phyloP scores from a whole-genome alignment of 176 grass and related monocot species.

The Carex kokanica region DNA sequence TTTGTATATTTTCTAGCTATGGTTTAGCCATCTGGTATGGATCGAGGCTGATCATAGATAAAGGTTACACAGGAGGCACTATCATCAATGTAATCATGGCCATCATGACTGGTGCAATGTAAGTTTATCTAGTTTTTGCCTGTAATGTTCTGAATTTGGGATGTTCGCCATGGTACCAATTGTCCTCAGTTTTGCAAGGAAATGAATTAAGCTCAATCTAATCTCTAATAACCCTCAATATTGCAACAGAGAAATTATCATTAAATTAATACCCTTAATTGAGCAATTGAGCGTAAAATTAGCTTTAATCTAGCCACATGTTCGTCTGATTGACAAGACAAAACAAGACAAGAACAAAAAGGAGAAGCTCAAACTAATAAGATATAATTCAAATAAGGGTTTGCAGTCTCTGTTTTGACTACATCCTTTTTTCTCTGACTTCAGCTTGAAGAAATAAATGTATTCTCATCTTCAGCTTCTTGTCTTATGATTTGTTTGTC shows the following conservation, averaged over 20 bases:
- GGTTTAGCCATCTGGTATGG: conserved; percentile 67
- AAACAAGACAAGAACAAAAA: neutral
- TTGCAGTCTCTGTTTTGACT: neutral
- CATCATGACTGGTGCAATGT: conserved; percentile 74
- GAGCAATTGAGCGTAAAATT: neutral
- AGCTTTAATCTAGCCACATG: neutral
- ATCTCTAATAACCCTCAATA: neutral
- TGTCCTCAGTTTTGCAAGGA: neutral
- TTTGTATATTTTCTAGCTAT: conserved; percentile 65
- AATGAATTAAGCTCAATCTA: neutral
- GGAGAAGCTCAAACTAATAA: neutral
- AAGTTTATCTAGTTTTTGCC: conserved; percentile 32
- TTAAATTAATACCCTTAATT: conserved; percentile 1
- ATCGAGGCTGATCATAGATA: conserved; percentile 63
- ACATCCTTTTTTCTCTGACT: neutral
- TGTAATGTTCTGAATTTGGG: neutral
- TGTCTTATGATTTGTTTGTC: neutral
- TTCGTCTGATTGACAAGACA: neutral
- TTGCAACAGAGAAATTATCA: neutral
- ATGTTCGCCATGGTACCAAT: neutral
- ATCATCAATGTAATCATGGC: conserved; percentile 76
- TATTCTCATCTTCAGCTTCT: conserved; percentile 5
- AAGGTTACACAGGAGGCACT: conserved; percentile 63
- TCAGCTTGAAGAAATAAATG: neutral
- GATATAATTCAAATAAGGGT: neutral